These are phyloP conservation scores for Tolypocladium pustulatum DNA, from an alignment of 2,329 filamentous ascomycete species.

Conservation along the genomic window DNA sequence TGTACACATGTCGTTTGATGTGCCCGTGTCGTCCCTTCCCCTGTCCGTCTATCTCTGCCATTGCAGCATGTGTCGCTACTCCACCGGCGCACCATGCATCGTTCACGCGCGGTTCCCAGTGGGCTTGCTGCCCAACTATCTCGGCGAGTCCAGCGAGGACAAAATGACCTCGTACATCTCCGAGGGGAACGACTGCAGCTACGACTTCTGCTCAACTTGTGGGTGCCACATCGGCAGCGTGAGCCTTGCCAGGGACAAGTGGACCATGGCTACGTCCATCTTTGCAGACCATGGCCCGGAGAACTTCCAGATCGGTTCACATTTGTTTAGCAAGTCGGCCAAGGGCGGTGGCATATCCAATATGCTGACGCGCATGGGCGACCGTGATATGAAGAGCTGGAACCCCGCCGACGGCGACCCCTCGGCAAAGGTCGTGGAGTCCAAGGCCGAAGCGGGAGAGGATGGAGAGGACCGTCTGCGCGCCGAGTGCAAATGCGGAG, in stretches of 20 bases:
- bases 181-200: conserved; percentile 15
- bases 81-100: conserved; percentile 28
- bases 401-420: conserved; percentile 22
- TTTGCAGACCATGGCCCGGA: conserved; percentile 25
- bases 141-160: conserved; percentile 24
- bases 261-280: conserved; percentile 28
- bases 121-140: conserved; percentile 25
- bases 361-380: conserved; percentile 22
- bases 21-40: conserved; percentile 26
- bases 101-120: conserved; percentile 28
- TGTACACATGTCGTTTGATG: conserved; percentile 29
- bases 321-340: conserved; percentile 25
- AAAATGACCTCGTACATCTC: conserved; percentile 28
- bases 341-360: conserved; percentile 25
- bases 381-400: conserved; percentile 18
- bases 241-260: conserved; percentile 19
- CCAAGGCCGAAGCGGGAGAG: conserved; percentile 18
- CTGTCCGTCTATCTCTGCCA: conserved; percentile 32
- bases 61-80: conserved; percentile 33
- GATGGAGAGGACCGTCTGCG: conserved; percentile 28
- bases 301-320: conserved; percentile 22
- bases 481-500: conserved; percentile 34
- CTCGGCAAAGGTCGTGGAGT: conserved; percentile 14
- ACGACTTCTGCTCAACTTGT: conserved; percentile 34
- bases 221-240: conserved; percentile 32